These are phyloP conservation scores for Tubosaeta brunneosetosa DNA, from an alignment of 768 basidiomycete species.

Conservation along the genomic window DNA sequence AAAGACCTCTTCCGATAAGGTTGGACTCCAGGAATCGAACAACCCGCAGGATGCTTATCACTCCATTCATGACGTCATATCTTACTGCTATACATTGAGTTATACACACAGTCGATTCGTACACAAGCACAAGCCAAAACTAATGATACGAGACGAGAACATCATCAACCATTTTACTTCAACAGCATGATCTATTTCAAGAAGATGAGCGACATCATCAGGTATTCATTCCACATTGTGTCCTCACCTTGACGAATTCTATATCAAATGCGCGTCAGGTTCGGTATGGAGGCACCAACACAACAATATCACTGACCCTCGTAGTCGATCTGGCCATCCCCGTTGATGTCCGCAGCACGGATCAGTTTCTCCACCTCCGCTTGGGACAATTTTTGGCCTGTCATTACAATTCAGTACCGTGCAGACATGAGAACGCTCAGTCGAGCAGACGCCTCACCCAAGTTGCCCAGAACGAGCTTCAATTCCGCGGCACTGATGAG, in stretches of 20 bases:
- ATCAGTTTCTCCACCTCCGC: slow-evolving; percentile 95
- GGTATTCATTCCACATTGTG: not conserved
- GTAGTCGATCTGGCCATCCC: slow-evolving; percentile 91
- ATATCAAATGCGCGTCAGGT: slow-evolving; percentile 22
- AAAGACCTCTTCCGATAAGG: too few relatives aligned
- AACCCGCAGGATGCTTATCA: slow-evolving; percentile 50
- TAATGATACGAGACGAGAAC: slow-evolving; percentile 1
- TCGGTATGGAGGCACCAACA: not conserved
- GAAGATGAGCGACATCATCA: slow-evolving; percentile 8
- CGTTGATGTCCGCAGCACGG: slow-evolving; percentile 90
- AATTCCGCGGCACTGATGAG: slow-evolving; percentile 84
- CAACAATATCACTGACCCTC: slow-evolving; percentile 47
- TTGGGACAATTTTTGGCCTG: slow-evolving; percentile 84
- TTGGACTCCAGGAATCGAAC: too few relatives aligned
- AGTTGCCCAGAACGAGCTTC: slow-evolving; percentile 85
- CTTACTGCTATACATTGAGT: not conserved
- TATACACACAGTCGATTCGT: too few relatives aligned
- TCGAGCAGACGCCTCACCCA: slow-evolving; percentile 47
- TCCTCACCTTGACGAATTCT: slow-evolving; percentile 73
- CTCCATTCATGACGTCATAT: slow-evolving; percentile 16
- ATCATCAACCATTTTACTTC: slow-evolving; percentile 51
- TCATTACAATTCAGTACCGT: slow-evolving; percentile 4
- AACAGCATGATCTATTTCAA: slow-evolving; percentile 64
- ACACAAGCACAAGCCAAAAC: not conserved
- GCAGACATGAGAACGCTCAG: not conserved